phyloP scores from a whole-genome alignment of 495 filamentous ascomycete species.

The Xylaria bambusicola region DNA sequence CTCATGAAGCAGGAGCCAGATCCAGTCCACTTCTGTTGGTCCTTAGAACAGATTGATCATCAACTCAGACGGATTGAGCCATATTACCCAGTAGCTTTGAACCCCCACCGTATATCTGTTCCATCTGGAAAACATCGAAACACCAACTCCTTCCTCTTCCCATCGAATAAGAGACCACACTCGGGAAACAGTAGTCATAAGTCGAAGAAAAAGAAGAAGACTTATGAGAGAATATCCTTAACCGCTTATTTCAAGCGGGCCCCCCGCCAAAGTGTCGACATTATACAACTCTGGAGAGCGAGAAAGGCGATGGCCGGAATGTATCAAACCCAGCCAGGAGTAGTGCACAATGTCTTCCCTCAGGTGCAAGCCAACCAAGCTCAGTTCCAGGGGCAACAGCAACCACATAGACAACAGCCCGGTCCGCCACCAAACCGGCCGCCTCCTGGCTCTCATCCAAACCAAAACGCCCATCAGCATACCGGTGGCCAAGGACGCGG shows the following conservation, averaged over 20 bases:
- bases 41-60: slow-evolving; percentile 39
- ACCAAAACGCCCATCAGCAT: not conserved
- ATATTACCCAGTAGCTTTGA: not conserved
- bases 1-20: slow-evolving; percentile 25
- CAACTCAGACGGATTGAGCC: slow-evolving; percentile 24
- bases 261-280: slow-evolving; percentile 31
- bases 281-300: slow-evolving; percentile 26
- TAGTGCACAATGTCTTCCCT: not conserved
- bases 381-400: slow-evolving; percentile 3
- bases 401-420: not conserved
- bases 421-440: not conserved
- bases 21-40: slow-evolving; percentile 25
- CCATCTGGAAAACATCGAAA: not conserved
- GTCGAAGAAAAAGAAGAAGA: slow-evolving; percentile 10
- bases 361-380: slow-evolving; percentile 1
- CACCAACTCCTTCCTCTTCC: not conserved
- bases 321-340: not conserved
- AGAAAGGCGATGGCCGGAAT: not conserved
- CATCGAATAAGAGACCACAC: slow-evolving; percentile 12
- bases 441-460: not conserved
- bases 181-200: slow-evolving; percentile 11
- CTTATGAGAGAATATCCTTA: slow-evolving; percentile 34
- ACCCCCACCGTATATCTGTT: not conserved
- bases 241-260: slow-evolving; percentile 41
- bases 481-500: not conserved